A percentile compares a stretch with the other conserved stretches of the same genome.
These are phyloP conservation scores for Aspergillus leporis DNA, from an alignment of 495 filamentous ascomycete species.

Conservation along the genomic window DNA sequence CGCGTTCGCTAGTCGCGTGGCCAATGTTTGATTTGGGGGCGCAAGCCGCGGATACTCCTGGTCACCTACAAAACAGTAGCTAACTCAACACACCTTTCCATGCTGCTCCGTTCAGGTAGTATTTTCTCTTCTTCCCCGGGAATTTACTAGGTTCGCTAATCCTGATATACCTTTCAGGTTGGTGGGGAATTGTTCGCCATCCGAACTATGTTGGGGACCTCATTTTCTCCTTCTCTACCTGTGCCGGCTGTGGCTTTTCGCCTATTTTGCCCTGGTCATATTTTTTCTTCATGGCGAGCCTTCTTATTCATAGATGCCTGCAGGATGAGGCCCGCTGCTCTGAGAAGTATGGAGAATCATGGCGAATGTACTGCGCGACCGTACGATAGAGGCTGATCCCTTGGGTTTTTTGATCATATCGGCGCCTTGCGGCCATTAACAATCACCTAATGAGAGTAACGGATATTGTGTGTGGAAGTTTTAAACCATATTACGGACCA, in stretches of 20 bases:
- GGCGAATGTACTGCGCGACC: conserved; percentile 43
- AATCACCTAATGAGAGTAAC: no score
- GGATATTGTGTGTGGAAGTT: no score
- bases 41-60: no score
- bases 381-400: conserved; percentile 48
- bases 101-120: no score
- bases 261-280: conserved; percentile 48
- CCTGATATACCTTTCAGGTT: no score
- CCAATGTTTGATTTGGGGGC: no score
- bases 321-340: conserved; percentile 44
- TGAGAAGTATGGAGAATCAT: conserved; percentile 46
- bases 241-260: conserved; percentile 40
- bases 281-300: conserved; percentile 40
- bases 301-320: conserved; percentile 21
- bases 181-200: conserved; percentile 52
- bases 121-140: conserved; percentile 30
- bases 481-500: no score
- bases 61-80: no score
- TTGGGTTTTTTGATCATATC: conserved; percentile 43
- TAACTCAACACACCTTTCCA: no score
- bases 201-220: conserved; percentile 52
- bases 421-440: no score
- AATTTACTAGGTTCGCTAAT: no score
- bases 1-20: no score
- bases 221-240: conserved; percentile 42